Base-by-base conservation (phyloP, 352 stramenopile species). In the Phytophthora capsici region DNA sequence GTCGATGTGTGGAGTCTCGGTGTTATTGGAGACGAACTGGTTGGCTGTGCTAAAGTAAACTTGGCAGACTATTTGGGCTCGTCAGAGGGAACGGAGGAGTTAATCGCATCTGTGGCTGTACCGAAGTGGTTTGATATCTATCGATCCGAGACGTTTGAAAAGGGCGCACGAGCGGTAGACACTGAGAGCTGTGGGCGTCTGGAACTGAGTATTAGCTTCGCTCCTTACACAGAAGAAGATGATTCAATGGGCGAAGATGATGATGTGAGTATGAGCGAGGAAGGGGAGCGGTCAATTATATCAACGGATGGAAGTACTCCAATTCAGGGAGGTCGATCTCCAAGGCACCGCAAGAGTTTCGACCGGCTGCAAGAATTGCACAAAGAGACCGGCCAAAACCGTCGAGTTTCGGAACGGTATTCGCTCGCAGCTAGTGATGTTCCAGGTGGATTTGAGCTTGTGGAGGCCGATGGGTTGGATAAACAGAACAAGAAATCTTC, bases 131-230 rank as follows among this genome's bases (percentile, higher is more conserved):
- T 91, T 48, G 80, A 94, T 9, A 66, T 95, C 17, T 78, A 81
- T 34, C 73, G 71, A 38, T 73, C 78, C 0, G 87, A 95, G 47
- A 66, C 68, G 25, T 89, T 87, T 41, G 36, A 72, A 23, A 77
- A 73, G 17, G 43, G 64, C 25, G 47, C 36, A 20, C 52, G 37
- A 66, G 41, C 32, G 37, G 44, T 47, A 19, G 56, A 78, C 20
- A 60, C 9, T 32, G 66, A 77, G 25, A 77, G 56, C 17, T 91
- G 82, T 54, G 87, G 84, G 0, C 64, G 75, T 16, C 59, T 95
- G 51, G 84, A 95, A 70, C 77, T 95, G 4, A 95, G 86, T 49
- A 87, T 95, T 48, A 88, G 77, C 49, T 95, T 95, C 45, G 64
- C 82, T 40, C 73, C 86, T 10, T 90, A 90, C 56, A 79, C 59